Evolutionary conservation across 345 rosid species (phyloP).

Genomic region (Bruguiera sexangula): DNA sequence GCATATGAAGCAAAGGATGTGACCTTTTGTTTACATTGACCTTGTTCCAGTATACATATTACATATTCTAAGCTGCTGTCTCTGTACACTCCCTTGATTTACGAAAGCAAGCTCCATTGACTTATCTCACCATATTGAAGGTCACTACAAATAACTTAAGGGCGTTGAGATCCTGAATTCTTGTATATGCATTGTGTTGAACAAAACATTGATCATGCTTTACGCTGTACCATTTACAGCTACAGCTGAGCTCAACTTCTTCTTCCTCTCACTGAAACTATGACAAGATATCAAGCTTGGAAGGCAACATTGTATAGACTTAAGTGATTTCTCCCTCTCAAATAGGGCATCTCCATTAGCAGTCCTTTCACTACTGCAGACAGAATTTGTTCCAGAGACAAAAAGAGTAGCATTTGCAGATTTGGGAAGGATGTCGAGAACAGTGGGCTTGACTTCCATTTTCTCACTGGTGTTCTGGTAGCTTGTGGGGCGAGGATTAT

Average conservation of each 20-base stretch:
- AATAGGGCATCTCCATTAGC: constrained; percentile 35
- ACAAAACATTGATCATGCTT: not conserved
- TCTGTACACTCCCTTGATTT: constrained; percentile 14
- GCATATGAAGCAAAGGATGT: not conserved
- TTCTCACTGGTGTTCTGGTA: constrained; percentile 22
- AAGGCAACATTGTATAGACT: constrained; percentile 60
- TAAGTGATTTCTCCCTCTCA: constrained; percentile 42
- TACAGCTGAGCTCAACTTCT: constrained; percentile 46
- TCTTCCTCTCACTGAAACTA: constrained; percentile 65
- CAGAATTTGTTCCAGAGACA: constrained; percentile 51
- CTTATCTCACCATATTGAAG: constrained; percentile 3
- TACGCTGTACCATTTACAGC: constrained; percentile 17
- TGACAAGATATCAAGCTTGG: constrained; percentile 62
- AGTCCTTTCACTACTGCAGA: constrained; percentile 47
- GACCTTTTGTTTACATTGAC: not conserved
- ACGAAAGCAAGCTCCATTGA: not conserved
- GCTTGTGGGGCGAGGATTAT: constrained; percentile 21
- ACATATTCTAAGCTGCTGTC: constrained; percentile 4
- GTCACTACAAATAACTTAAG: not conserved
- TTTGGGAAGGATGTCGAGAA: constrained; percentile 32
- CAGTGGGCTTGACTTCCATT: constrained; percentile 29
- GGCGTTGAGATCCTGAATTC: not conserved
- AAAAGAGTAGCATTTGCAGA: constrained; percentile 47
- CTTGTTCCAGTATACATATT: not conserved
- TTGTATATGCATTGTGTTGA: not conserved